Conservation (phyloP, 768 basidiomycete genomes). For the Panaeolus papilionaceus region DNA sequence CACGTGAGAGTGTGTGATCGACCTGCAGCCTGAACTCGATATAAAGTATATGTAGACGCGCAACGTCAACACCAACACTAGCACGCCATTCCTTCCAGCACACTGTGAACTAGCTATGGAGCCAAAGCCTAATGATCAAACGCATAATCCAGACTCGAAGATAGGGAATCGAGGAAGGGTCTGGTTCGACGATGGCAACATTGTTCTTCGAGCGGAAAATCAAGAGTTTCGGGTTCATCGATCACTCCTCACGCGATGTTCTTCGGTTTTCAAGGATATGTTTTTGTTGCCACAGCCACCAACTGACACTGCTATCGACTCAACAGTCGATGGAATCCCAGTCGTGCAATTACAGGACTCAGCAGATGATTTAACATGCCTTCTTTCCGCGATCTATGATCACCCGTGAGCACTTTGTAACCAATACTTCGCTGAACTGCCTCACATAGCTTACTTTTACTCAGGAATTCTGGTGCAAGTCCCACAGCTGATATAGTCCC, state of each 20-base stretch:
- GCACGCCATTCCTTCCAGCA: no score
- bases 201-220: slow-evolving; percentile 28
- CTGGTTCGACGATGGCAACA: slow-evolving; percentile 31
- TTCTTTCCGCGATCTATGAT: slow-evolving; percentile 23
- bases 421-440: neutral
- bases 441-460: neutral
- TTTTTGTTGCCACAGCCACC: slow-evolving; percentile 27
- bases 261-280: slow-evolving; percentile 31
- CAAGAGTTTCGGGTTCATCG: slow-evolving; percentile 30
- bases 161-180: neutral
- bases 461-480: neutral
- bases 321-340: slow-evolving; percentile 12
- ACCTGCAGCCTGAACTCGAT: no score
- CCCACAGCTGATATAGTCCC: neutral
- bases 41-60: no score
- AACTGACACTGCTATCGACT: neutral
- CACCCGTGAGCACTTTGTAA: slow-evolving; percentile 12
- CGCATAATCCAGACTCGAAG: no score
- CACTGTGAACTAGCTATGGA: no score
- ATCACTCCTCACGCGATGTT: slow-evolving; percentile 26
- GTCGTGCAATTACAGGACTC: slow-evolving; percentile 25
- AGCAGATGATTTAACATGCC: slow-evolving; percentile 19
- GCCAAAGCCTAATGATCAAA: no score
- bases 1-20: no score
- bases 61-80: no score